Evolutionary conservation across 345 rosid species (phyloP).

Genomic region (Populus euphratica): DNA sequence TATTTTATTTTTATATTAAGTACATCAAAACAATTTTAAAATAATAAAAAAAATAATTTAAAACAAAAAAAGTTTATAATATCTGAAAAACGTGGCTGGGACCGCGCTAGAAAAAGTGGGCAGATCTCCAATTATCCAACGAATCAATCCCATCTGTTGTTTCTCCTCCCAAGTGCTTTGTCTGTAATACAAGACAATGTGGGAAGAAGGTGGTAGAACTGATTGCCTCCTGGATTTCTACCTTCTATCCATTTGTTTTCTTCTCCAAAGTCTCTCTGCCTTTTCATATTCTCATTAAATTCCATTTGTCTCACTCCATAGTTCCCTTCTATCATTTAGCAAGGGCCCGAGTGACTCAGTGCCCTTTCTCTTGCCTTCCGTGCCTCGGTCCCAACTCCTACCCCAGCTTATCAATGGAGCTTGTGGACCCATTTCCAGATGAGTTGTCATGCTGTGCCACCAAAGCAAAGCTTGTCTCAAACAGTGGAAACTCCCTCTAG

Average conservation of each 20-base stretch:
- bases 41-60: too few species aligned
- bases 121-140: conserved; percentile 23
- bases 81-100: too few species aligned
- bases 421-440: neutral
- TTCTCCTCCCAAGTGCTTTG: conserved; percentile 1
- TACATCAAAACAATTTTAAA: too few species aligned
- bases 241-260: conserved; percentile 20
- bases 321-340: neutral
- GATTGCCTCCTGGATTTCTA: neutral
- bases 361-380: neutral
- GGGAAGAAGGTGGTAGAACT: neutral
- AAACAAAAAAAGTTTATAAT: too few species aligned
- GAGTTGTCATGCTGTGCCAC: neutral
- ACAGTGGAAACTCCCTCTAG: neutral
- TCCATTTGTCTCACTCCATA: conserved; percentile 2
- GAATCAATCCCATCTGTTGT: conserved; percentile 20
- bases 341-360: neutral
- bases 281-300: conserved; percentile 27
- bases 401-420: neutral
- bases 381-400: neutral
- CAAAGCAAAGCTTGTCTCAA: neutral
- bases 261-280: conserved; percentile 23
- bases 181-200: conserved; percentile 12
- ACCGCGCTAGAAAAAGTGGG: neutral
- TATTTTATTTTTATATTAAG: too few species aligned